These are phyloP conservation scores for Backusella macrospora DNA, from an alignment of 192 early-diverging fungal genomes.

Conservation along the genomic window DNA sequence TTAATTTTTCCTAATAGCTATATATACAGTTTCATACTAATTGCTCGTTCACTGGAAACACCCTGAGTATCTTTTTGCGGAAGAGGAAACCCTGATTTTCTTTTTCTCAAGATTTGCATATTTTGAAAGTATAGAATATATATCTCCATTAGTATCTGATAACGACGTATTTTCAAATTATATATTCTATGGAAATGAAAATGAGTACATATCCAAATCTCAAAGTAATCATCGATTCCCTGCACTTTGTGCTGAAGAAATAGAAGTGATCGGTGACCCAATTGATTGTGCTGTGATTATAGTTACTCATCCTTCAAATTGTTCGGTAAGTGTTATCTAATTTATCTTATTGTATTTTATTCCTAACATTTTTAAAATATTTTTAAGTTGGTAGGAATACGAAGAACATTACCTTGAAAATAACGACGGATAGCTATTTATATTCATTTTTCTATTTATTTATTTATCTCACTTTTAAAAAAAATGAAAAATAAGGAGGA, in stretches of 20 bases:
- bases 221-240: no score
- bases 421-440: neutral
- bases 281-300: neutral
- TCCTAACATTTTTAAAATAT: neutral
- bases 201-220: neutral
- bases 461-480: neutral
- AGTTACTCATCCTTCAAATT: neutral
- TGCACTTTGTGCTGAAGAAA: neutral
- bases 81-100: neutral
- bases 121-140: neutral
- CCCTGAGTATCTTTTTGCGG: neutral
- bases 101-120: no score
- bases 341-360: neutral
- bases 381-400: neutral
- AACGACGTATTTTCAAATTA: neutral
- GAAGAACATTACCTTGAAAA: neutral
- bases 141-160: neutral
- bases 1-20: neutral
- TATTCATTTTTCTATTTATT: neutral
- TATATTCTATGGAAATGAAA: neutral
- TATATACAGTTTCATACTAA: neutral
- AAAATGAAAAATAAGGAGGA: neutral
- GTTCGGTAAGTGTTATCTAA: slow-evolving; percentile 4
- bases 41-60: neutral
- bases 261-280: neutral